These are phyloP conservation scores for Citropsis articulata DNA, from an alignment of 345 rosid genomes.

Conservation along the genomic window DNA sequence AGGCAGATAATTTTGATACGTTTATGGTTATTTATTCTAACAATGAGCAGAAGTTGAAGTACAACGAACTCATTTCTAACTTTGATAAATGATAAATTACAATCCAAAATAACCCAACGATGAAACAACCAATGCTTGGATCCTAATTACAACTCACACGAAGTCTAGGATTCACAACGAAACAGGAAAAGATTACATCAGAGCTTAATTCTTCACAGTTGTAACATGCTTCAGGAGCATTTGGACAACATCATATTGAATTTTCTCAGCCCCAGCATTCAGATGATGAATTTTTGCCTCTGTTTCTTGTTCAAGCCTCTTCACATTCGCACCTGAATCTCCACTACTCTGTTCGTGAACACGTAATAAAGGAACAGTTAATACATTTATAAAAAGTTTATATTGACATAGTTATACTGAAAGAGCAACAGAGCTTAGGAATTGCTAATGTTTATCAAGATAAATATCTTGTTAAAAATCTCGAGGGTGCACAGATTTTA, in stretches of 20 bases:
- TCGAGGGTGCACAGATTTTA: neutral
- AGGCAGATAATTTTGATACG: neutral
- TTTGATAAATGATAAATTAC: neutral
- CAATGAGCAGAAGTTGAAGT: neutral
- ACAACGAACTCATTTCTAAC: neutral
- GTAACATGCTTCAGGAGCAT: conserved; percentile 92
- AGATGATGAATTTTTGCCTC: conserved; percentile 60
- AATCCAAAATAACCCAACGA: neutral
- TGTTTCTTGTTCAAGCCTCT: conserved; percentile 87
- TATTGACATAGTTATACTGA: neutral
- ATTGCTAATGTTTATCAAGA: neutral
- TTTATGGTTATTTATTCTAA: neutral
- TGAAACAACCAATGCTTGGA: neutral
- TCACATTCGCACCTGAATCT: conserved; percentile 92
- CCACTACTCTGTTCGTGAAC: conserved; percentile 65
- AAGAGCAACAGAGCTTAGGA: neutral
- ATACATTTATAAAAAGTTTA: neutral
- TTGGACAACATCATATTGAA: conserved; percentile 68
- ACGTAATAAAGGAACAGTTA: neutral
- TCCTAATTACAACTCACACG: neutral
- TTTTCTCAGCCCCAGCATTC: conserved; percentile 50
- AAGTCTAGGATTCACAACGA: neutral
- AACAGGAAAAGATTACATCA: neutral
- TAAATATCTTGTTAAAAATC: neutral
- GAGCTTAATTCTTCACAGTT: conserved; percentile 63